Evolutionary conservation across 2,329 filamentous ascomycete species (phyloP).

Genomic region (Davidsoniella virescens): DNA sequence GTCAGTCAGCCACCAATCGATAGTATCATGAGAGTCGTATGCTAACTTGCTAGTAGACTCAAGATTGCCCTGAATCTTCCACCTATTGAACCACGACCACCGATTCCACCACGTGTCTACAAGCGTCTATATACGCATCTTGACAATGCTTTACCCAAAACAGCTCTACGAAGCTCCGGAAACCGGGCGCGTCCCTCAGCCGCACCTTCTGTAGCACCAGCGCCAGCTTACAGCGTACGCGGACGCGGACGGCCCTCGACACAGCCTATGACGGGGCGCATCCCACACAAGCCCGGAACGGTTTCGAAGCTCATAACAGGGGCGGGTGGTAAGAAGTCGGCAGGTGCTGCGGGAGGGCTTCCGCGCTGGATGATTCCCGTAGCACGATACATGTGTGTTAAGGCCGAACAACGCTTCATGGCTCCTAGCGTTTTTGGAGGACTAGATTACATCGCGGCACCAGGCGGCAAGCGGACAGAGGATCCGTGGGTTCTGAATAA

Average conservation of each 20-base stretch:
- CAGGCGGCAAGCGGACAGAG: conserved; percentile 27
- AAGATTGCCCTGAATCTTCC: conserved; percentile 65
- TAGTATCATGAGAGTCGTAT: not conserved
- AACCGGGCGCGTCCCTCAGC: conserved; percentile 23
- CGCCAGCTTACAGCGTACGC: not conserved
- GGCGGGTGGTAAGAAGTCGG: conserved; percentile 19
- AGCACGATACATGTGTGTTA: conserved; percentile 45
- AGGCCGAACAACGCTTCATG: conserved; percentile 42
- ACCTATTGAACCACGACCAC: conserved; percentile 56
- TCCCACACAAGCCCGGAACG: conserved; percentile 30
- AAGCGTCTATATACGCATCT: conserved; percentile 70
- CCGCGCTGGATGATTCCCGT: conserved; percentile 55
- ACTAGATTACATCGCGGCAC: conserved; percentile 39
- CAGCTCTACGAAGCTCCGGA: not conserved
- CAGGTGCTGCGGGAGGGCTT: conserved; percentile 21
- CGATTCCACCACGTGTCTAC: conserved; percentile 66
- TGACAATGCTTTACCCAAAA: conserved; percentile 46
- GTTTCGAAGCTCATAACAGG: conserved; percentile 27
- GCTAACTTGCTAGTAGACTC: conserved; percentile 34
- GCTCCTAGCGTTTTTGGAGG: conserved; percentile 62
- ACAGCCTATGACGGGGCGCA: conserved; percentile 15
- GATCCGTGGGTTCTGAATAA: conserved; percentile 34
- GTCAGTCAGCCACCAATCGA: conserved; percentile 24
- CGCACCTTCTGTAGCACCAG: not conserved
- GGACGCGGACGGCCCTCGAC: not conserved